These are phyloP conservation scores for Usnea hakonensis DNA, from an alignment of 495 filamentous ascomycete genomes.

Conservation along the genomic window DNA sequence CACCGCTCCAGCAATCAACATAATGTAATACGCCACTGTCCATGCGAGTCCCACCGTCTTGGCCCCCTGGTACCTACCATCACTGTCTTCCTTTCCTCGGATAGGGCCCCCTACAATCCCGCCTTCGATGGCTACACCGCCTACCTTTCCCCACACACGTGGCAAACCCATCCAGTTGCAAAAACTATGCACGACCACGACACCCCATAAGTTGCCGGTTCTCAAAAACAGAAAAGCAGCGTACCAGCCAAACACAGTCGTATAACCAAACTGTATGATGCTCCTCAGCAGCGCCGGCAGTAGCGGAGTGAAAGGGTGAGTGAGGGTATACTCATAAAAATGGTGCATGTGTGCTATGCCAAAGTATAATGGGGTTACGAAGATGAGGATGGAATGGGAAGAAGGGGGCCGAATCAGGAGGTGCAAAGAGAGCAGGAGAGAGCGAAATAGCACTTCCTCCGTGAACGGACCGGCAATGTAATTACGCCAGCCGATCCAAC, in stretches of 20 bases:
- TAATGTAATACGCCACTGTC: constrained; percentile 69
- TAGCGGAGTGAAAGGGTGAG: constrained; percentile 61
- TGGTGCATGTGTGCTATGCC: constrained; percentile 94
- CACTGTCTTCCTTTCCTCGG: constrained; percentile 39
- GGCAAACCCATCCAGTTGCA: constrained; percentile 91
- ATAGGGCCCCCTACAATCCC: constrained; percentile 25
- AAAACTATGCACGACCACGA: constrained; percentile 72
- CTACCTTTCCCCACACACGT: constrained; percentile 72
- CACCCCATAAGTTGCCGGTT: constrained; percentile 68
- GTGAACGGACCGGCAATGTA: constrained; percentile 71
- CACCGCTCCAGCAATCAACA: constrained; percentile 63
- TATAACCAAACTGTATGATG: constrained; percentile 83
- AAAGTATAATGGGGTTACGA: constrained; percentile 81
- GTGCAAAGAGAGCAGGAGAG: constrained; percentile 72
- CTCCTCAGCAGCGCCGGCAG: constrained; percentile 56
- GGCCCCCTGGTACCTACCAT: constrained; percentile 20
- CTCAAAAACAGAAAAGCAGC: constrained; percentile 86
- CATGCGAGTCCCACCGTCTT: constrained; percentile 40
- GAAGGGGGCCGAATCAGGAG: constrained; percentile 53
- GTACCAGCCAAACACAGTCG: constrained; percentile 86
- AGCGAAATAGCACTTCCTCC: constrained; percentile 90
- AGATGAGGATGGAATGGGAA: constrained; percentile 53
- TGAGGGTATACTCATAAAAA: constrained; percentile 86
- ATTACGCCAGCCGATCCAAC: constrained; percentile 60
- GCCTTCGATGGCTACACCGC: constrained; percentile 31